Evolutionary conservation across 73 alveolate species (phyloP), one percentile per base, ranked within the genome.

Genomic region (Paramecium bursaria): DNA sequence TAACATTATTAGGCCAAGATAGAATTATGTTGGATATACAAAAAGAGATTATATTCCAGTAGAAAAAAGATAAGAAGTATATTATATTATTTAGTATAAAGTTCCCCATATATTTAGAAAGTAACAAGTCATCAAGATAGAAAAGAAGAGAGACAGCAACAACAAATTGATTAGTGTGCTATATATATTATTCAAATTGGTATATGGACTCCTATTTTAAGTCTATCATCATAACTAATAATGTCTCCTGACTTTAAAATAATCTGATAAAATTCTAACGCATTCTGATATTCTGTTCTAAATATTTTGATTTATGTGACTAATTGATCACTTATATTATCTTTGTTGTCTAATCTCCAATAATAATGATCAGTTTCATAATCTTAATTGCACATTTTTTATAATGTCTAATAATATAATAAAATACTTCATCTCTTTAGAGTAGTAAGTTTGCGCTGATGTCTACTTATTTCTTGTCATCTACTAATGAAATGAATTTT

Each of bases 1-100:
- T 77, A 89, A 90, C 50, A 92, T 92, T 27, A 94, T 92, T 50
- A 75, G 97, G 53, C 97, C 97, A 35, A 89, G 97, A 89, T 91
- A 92, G 61, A 79, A 90, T 67, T 92, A 92, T 86, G 74, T 85
- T 55, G 97, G 97, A n/a, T 89, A 87, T 85, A 77, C 86, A 57
- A 92, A 73, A 54, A 89, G 97, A 89, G 91, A 90, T 42, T 92
- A 92, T 55, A 92, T 89, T 13, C 88, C 91, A 13, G 73, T 55
- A 23, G 94, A 89, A 3, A 54, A 92, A 31, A 89, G 97, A 79
- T 55, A 90, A 51, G 89, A 86, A 48, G 86, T 85, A 79, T 21
- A 33, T 3, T 29, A 33, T 75, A 26, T 29, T 39, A 44, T 13
- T 23, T 49, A 26, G 11, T 49, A 17, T 50, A n/a, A 53, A 79